Conservation (phyloP, 2,329 filamentous ascomycete genomes). For the Zymoseptoria brevis region DNA sequence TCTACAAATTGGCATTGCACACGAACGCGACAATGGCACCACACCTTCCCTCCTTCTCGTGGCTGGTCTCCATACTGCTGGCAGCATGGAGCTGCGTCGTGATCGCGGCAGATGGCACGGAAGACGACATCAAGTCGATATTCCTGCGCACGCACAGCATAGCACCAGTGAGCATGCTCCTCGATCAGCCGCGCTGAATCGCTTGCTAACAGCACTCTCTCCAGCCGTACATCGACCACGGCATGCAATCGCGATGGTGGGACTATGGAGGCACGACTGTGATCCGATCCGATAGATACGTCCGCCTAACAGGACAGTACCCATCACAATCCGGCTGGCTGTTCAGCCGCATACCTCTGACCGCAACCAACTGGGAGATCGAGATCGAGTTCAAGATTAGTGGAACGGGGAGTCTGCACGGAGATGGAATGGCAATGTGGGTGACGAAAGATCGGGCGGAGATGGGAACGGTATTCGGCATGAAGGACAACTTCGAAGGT, state of each 20-base stretch:
- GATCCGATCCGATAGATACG: slow-evolving; percentile 68
- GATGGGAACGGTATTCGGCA: slow-evolving; percentile 78
- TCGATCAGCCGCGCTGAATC: not conserved
- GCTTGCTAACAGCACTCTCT: not conserved
- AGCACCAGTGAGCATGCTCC: slow-evolving; percentile 16
- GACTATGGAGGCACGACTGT: slow-evolving; percentile 97
- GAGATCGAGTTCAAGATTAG: slow-evolving; percentile 93
- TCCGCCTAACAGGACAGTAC: slow-evolving; percentile 83
- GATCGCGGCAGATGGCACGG: slow-evolving; percentile 16
- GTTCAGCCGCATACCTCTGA: slow-evolving; percentile 87
- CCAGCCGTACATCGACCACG: slow-evolving; percentile 92
- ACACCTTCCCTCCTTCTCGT: slow-evolving; percentile 8
- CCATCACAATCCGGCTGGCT: slow-evolving; percentile 89
- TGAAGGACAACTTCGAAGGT: slow-evolving; percentile 81
- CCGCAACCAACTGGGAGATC: slow-evolving; percentile 98
- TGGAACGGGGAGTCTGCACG: slow-evolving; percentile 81
- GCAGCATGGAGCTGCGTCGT: slow-evolving; percentile 24
- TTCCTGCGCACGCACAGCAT: slow-evolving; percentile 30
- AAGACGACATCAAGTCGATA: slow-evolving; percentile 29
- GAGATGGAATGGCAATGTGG: slow-evolving; percentile 97
- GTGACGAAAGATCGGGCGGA: slow-evolving; percentile 85
- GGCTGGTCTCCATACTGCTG: slow-evolving; percentile 24
- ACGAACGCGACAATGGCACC: slow-evolving; percentile 11
- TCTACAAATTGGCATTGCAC: not conserved
- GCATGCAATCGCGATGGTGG: slow-evolving; percentile 98